Evolutionary conservation across 495 filamentous ascomycete species (phyloP).

Genomic region (Aspergillus incahuasiensis): DNA sequence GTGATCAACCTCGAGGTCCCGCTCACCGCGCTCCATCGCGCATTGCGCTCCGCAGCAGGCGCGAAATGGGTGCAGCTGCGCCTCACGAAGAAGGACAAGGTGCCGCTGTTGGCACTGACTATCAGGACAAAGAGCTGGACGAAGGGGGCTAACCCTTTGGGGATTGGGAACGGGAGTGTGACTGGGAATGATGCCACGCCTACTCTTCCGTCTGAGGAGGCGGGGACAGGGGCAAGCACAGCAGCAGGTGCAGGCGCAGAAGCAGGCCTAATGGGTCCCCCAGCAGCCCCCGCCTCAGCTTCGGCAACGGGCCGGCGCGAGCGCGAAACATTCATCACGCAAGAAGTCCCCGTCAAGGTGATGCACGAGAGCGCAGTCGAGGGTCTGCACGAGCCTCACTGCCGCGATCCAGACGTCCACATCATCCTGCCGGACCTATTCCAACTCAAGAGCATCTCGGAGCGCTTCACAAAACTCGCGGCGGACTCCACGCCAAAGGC

Average conservation of each 20-base stretch:
- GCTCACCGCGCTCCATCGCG: constrained; percentile 71
- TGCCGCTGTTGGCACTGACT: constrained; percentile 80
- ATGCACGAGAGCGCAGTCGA: constrained; percentile 74
- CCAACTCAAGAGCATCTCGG: constrained; percentile 84
- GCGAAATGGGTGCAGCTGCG: constrained; percentile 76
- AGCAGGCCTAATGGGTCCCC: neutral
- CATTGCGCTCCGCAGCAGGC: constrained; percentile 76
- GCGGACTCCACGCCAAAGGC: constrained; percentile 23
- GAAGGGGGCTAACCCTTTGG: constrained; percentile 42
- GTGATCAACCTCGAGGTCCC: constrained; percentile 95
- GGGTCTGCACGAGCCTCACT: constrained; percentile 81
- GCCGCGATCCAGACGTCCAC: constrained; percentile 89
- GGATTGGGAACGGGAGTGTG: constrained; percentile 28
- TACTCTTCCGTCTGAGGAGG: neutral
- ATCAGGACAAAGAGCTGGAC: constrained; percentile 58
- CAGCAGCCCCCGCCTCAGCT: neutral
- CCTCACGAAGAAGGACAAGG: constrained; percentile 83
- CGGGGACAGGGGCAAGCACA: neutral
- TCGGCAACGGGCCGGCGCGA: constrained; percentile 37
- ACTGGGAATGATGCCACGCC: neutral
- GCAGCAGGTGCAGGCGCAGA: neutral
- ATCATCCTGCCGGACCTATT: constrained; percentile 79
- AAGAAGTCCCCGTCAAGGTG: constrained; percentile 91
- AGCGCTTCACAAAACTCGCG: constrained; percentile 85
- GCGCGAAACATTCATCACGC: constrained; percentile 85